Evolutionary conservation across 2,329 filamentous ascomycete species (phyloP).

Genomic region (Phaeophleospora eucalypticola): DNA sequence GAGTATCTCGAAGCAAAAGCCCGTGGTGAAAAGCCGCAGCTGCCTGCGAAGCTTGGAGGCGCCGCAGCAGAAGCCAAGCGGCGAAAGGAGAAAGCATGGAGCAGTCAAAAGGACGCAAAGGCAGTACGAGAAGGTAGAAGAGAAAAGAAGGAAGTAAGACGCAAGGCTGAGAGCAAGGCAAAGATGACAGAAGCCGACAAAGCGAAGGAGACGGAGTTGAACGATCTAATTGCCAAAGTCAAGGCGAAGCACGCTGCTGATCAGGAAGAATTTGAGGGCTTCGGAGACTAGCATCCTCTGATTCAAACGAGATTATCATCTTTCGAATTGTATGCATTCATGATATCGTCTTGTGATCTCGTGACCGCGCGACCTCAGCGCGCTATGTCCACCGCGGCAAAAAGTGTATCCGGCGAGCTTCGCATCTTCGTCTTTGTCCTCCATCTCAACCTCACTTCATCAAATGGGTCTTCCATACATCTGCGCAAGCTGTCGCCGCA

Average conservation of each 20-base stretch:
- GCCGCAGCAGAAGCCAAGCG: slow-evolving; percentile 26
- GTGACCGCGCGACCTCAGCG: not conserved
- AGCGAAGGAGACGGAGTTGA: slow-evolving; percentile 30
- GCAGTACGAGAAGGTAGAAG: slow-evolving; percentile 30
- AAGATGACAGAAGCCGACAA: slow-evolving; percentile 31
- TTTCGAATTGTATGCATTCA: not conserved
- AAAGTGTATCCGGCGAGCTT: not conserved
- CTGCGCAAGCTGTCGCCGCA: slow-evolving; percentile 15
- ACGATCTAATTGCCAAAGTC: slow-evolving; percentile 32
- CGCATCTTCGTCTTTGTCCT: not conserved
- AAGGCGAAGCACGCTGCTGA: slow-evolving; percentile 23
- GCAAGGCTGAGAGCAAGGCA: slow-evolving; percentile 29
- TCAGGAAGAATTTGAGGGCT: slow-evolving; percentile 26
- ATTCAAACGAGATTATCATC: not conserved
- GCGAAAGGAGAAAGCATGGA: slow-evolving; percentile 37
- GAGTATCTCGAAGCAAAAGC: slow-evolving; percentile 31
- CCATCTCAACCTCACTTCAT: not conserved
- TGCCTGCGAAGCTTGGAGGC: slow-evolving; percentile 28
- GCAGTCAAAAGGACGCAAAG: slow-evolving; percentile 35
- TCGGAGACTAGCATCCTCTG: slow-evolving; percentile 2
- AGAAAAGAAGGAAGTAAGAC: slow-evolving; percentile 32
- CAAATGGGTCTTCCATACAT: slow-evolving; percentile 15
- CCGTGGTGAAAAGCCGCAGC: slow-evolving; percentile 24
- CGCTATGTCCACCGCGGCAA: not conserved
- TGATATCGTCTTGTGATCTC: too few species aligned